These are phyloP conservation scores for Xanthoceras sorbifolium DNA, from an alignment of 345 rosid species.

Conservation along the genomic window DNA sequence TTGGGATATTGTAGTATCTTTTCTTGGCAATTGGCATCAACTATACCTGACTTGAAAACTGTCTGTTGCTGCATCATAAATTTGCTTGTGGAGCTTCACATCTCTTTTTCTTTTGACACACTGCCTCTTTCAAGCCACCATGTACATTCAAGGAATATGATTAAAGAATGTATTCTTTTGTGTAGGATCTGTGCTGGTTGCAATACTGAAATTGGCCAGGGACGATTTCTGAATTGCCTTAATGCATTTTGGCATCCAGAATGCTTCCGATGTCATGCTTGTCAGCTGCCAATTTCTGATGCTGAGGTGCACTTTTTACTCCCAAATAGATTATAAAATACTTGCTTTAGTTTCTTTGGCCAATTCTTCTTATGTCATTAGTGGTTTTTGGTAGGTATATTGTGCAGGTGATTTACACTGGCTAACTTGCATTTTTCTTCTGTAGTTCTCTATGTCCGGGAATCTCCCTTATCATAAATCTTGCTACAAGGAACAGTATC, in stretches of 20 bases:
- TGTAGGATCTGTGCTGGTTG: slow-evolving; percentile 95
- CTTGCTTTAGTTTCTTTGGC: background rate
- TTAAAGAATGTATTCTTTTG: slow-evolving; percentile 17
- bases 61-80: background rate
- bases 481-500: slow-evolving; percentile 83
- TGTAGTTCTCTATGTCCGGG: slow-evolving; percentile 81
- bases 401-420: slow-evolving; percentile 6
- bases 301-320: slow-evolving; percentile 60
- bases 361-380: slow-evolving; percentile 1
- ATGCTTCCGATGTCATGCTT: slow-evolving; percentile 84
- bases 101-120: background rate
- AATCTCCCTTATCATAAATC: slow-evolving; percentile 82
- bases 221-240: slow-evolving; percentile 81
- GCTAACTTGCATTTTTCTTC: slow-evolving; percentile 31
- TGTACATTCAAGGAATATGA: slow-evolving; percentile 14
- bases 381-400: slow-evolving; percentile 5
- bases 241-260: slow-evolving; percentile 91
- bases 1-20: background rate
- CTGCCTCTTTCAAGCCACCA: background rate
- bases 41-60: background rate
- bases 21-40: background rate
- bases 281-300: slow-evolving; percentile 84
- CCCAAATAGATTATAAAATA: slow-evolving; percentile 1
- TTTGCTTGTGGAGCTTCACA: background rate
- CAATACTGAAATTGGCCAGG: slow-evolving; percentile 83